Evolutionary conservation across 2,329 filamentous ascomycete species (phyloP).

Genomic region (Aspergillus quadrilineatus): DNA sequence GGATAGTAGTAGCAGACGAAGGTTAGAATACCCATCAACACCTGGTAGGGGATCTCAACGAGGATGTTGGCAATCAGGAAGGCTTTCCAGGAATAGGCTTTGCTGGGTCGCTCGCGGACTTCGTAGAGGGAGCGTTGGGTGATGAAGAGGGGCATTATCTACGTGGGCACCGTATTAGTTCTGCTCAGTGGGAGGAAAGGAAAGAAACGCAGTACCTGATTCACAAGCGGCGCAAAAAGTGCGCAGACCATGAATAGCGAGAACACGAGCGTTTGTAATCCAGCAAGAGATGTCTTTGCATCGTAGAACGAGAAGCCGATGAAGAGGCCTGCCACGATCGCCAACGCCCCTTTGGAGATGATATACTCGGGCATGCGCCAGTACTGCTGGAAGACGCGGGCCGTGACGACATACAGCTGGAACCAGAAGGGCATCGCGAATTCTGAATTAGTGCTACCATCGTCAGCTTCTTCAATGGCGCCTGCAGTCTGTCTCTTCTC

Average conservation of each 20-base stretch:
- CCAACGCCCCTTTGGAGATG: slow-evolving; percentile 73
- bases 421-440: slow-evolving; percentile 71
- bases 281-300: slow-evolving; percentile 69
- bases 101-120: slow-evolving; percentile 77
- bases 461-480: neutral
- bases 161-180: no score
- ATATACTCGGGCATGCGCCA: slow-evolving; percentile 85
- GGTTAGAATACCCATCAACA: slow-evolving; percentile 65
- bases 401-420: slow-evolving; percentile 66
- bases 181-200: no score
- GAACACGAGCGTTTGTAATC: slow-evolving; percentile 82
- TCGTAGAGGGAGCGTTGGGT: slow-evolving; percentile 79
- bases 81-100: slow-evolving; percentile 80
- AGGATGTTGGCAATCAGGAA: slow-evolving; percentile 82
- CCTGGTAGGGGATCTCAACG: slow-evolving; percentile 83
- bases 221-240: slow-evolving; percentile 56
- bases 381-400: slow-evolving; percentile 82
- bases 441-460: slow-evolving; percentile 44
- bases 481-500: slow-evolving; percentile 21
- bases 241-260: slow-evolving; percentile 77
- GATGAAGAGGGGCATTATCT: slow-evolving; percentile 74
- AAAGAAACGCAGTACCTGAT: slow-evolving; percentile 6
- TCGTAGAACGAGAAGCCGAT: slow-evolving; percentile 79
- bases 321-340: slow-evolving; percentile 63
- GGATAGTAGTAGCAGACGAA: slow-evolving; percentile 4